Base-by-base conservation (phyloP, 345 rosid species). In the Aquilaria sinensis region DNA sequence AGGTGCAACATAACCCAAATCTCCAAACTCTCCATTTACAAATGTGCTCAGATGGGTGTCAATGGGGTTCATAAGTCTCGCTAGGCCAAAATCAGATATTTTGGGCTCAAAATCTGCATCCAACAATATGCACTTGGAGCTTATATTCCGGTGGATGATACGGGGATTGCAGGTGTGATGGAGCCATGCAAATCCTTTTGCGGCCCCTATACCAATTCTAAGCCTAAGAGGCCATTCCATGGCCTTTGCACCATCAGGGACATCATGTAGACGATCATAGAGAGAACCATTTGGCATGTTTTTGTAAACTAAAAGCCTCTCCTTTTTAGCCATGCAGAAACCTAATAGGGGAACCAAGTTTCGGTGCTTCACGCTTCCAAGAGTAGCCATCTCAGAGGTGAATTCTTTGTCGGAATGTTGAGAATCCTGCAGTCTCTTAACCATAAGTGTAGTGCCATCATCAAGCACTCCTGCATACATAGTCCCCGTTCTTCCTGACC, bases 131-230 rank as follows among this genome's bases (percentile, higher is more conserved):
- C 97, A 86, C 56, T 82, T 93, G 3, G 98, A 88, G 83, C 98
- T 93, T 70, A 93, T 75, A 70, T 93, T 93, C 29, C 98, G 85
- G 72, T 93, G 98, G 65, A 93, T 74, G 59, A 93, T 90, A 41
- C 98, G 90, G 16, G 98, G 98, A 72, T 85, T 93, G 74, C 97
- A 93, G 71, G 71, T 90, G 64, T 93, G 98, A 70, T 93, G 98
- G 56, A 93, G 94, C 97, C 97, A 93, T 3, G 98, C 98, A 64
- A 93, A 75, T 67, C 92, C 96, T 76, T 66, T 84, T 0, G 98
- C 90, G 9, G 97, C 85, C 50, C 90, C 87, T 48, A 90, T 78
- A 55, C 83, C 94, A 56, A 93, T 82, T 73, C 84, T 88, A 73
- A 93, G 87, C 85, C 98, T 88, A 23, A 77, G 43, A 51, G 98